phyloP scores from a whole-genome alignment of 2,329 filamentous ascomycete genomes.

The Botrytis galanthina region DNA sequence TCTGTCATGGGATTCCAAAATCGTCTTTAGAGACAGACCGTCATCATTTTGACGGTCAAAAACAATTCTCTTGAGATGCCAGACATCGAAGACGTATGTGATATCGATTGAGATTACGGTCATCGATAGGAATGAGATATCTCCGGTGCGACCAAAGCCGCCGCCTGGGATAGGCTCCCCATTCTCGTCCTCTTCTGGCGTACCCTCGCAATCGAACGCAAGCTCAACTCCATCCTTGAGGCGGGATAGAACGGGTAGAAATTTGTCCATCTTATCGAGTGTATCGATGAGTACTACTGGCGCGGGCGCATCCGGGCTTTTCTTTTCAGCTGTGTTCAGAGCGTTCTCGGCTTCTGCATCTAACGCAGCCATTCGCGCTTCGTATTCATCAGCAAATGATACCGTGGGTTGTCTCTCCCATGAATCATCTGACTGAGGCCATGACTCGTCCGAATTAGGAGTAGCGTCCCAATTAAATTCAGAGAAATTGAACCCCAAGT shows the following conservation, averaged over 20 bases:
- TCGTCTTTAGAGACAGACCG: background rate
- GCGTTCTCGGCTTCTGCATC: background rate
- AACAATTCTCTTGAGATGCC: background rate
- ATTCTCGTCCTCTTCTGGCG: background rate
- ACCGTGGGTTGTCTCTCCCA: background rate
- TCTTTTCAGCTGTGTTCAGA: background rate
- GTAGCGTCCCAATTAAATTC: background rate
- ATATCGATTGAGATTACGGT: background rate
- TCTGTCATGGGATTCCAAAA: background rate
- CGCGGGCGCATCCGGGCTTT: background rate
- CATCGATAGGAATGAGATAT: background rate
- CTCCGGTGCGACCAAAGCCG: background rate
- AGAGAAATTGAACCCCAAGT: no score
- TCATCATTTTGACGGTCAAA: background rate
- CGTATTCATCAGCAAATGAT: background rate
- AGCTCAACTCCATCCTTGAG: slow-evolving; percentile 2
- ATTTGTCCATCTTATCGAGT: background rate
- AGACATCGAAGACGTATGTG: slow-evolving; percentile 2
- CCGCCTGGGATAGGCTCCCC: background rate
- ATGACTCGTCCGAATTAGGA: no score
- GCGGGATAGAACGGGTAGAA: background rate
- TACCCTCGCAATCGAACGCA: background rate
- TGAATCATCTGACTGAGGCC: background rate
- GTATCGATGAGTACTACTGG: background rate
- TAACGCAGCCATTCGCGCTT: background rate